Evolutionary conservation across 352 stramenopile genomes (phyloP).

Genomic region (Pythium coloratum): DNA sequence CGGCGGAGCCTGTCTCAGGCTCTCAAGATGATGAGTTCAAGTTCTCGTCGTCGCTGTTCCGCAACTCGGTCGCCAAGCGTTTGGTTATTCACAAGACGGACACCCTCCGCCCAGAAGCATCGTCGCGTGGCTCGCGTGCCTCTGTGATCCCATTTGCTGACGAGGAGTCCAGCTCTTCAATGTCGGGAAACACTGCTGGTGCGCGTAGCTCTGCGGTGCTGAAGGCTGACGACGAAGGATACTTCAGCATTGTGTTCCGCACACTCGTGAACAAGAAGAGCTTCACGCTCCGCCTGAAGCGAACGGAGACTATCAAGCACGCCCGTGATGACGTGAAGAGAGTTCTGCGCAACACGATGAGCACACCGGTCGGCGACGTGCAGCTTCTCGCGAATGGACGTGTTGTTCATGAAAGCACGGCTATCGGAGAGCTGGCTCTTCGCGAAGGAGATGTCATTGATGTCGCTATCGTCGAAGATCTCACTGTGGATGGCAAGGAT

Average conservation of each 20-base stretch:
- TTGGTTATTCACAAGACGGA: conserved; percentile 29
- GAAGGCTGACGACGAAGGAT: conserved; percentile 52
- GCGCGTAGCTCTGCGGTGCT: conserved; percentile 31
- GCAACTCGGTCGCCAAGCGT: conserved; percentile 27
- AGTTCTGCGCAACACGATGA: conserved; percentile 50
- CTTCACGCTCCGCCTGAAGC: conserved; percentile 58
- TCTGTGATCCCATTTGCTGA: conserved; percentile 62
- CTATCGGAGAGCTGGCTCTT: conserved; percentile 53
- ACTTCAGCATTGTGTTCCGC: conserved; percentile 59
- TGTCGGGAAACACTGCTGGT: background rate
- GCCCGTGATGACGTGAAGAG: conserved; percentile 59
- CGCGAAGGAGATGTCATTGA: conserved; percentile 67
- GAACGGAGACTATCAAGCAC: conserved; percentile 54
- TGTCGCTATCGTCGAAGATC: conserved; percentile 67
- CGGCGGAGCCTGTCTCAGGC: conserved; percentile 11
- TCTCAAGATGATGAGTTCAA: conserved; percentile 30
- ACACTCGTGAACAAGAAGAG: conserved; percentile 70
- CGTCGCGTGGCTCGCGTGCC: conserved; percentile 31
- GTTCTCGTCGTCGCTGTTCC: conserved; percentile 38
- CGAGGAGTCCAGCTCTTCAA: conserved; percentile 30
- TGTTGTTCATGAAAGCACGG: conserved; percentile 47
- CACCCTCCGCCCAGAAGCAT: conserved; percentile 9
- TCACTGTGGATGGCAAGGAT: conserved; percentile 4
- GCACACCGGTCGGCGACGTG: conserved; percentile 46
- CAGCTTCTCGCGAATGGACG: conserved; percentile 63